Evolutionary conservation across 2,329 filamentous ascomycete species (phyloP), one percentile per base, ranked within the genome.

Genomic region (Fusarium haematococcum): DNA sequence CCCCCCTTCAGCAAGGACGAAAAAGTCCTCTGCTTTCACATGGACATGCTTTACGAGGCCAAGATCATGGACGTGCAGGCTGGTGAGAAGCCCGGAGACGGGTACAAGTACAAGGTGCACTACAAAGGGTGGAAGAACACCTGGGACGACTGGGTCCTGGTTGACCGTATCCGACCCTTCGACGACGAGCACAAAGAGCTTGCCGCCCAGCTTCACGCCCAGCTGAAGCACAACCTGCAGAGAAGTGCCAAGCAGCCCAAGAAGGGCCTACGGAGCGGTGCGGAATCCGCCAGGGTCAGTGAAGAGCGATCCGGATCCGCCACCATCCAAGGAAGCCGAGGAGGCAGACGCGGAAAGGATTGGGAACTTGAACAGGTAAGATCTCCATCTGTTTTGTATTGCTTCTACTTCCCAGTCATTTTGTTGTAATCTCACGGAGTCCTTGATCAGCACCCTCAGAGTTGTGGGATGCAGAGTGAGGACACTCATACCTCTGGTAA

Each of bases 41-140:
- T 96, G 85, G 95, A 98, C 80, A 92, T 98, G 85, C 91, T 99
- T 61, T 99, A 99, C 81, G 97, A 99, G 84, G 97, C 97, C 76
- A 98, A 98, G 85, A 92, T 99, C 62, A 90, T 97, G 74, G 95
- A 98, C 75, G 88, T 94, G 35, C 91, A 82, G 87, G 88, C 79
- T 52, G 92, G 92, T 80, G 92, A 93, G 83, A 92, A 91, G 82
- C 92, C 85, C 23, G 92, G 84, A 48, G 86, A 92, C 70, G 91
- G 93, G 37, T 95, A 91, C 81, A 91, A 95, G 82, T 99, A 97
- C 86, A 94, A 94, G 80, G 94, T 99, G 65, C 97, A 99, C 85
- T 99, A 99, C 87, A 98, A 98, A 85, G 97, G 97, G 80, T 99
- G 97, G 97, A 99, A 99, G 88, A 95, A 96, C 83, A 98, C 95